Percentiles rank a stretch among this genome's conserved stretches.
These are phyloP conservation scores for Triadica sebifera DNA, from an alignment of 345 rosid genomes.

Conservation along the genomic window DNA sequence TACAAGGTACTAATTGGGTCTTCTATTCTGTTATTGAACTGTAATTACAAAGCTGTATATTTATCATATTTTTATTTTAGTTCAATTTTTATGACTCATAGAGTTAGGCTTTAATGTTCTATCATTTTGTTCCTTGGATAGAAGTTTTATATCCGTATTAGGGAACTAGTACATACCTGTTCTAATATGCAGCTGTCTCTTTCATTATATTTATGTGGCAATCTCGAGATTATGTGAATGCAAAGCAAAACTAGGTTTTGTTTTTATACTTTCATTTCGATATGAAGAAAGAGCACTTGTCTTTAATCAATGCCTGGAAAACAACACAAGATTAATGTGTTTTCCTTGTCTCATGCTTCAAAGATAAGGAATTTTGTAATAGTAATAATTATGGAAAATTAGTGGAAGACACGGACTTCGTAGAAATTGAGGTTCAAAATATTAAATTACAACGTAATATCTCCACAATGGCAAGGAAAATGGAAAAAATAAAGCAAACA, in stretches of 20 bases:
- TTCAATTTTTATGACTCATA: not conserved
- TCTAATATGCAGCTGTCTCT: not conserved
- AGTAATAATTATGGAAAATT: not conserved
- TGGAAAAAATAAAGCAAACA: not conserved
- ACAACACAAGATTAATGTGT: not conserved
- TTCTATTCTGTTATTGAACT: not conserved
- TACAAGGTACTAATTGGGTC: conserved; percentile 59
- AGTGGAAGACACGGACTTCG: not conserved
- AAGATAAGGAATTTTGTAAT: not conserved
- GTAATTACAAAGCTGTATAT: not conserved
- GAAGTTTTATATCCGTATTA: not conserved
- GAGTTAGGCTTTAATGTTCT: not conserved
- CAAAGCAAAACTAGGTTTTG: not conserved
- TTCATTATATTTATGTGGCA: not conserved
- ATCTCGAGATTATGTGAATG: not conserved
- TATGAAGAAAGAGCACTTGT: not conserved
- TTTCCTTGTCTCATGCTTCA: not conserved
- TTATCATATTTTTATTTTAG: not conserved
- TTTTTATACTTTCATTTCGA: too few relatives aligned
- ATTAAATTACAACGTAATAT: not conserved
- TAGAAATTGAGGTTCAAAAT: not conserved
- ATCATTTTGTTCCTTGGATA: too few relatives aligned
- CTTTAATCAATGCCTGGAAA: not conserved
- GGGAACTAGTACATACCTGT: not conserved
- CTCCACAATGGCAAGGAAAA: not conserved